Percentiles rank a stretch among this genome's conserved stretches.
Conservation (phyloP, 805 yeast genomes). For the Lachancea mirantina region DNA sequence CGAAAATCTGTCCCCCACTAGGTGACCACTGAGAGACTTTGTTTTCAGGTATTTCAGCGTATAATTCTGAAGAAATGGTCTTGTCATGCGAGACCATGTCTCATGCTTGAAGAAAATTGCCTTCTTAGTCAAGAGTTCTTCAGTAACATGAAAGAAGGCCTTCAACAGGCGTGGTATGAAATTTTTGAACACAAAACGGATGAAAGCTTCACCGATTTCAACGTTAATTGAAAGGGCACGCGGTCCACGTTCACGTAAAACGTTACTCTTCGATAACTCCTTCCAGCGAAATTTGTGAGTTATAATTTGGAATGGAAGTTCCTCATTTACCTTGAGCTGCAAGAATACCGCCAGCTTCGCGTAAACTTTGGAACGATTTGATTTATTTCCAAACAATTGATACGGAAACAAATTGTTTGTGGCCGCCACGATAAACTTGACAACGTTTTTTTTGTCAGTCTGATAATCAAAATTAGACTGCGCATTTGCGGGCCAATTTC, state of each 20-base stretch:
- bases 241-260: no score
- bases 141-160: constrained; percentile 62
- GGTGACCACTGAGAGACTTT: no score
- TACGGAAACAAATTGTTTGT: constrained; percentile 45
- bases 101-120: constrained; percentile 49
- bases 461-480: constrained; percentile 30
- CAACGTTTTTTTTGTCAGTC: constrained; percentile 31
- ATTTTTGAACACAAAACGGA: constrained; percentile 37
- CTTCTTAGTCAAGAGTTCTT: constrained; percentile 36
- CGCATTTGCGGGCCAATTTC: neutral
- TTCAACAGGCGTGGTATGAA: constrained; percentile 43
- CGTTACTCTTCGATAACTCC: constrained; percentile 31
- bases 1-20: no score
- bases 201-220: no score
- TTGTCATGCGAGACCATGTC: constrained; percentile 45
- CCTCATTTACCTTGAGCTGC: constrained; percentile 33
- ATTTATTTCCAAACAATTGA: constrained; percentile 44
- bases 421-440: constrained; percentile 37
- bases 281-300: constrained; percentile 18
- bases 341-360: constrained; percentile 34
- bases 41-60: constrained; percentile 31
- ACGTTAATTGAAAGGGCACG: no score
- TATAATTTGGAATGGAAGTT: constrained; percentile 29
- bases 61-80: constrained; percentile 39
- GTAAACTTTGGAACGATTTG: constrained; percentile 40